Evolutionary conservation across 2,329 filamentous ascomycete genomes (phyloP), one percentile per base, ranked within the genome.

Genomic region (Aspergillus sp.): DNA sequence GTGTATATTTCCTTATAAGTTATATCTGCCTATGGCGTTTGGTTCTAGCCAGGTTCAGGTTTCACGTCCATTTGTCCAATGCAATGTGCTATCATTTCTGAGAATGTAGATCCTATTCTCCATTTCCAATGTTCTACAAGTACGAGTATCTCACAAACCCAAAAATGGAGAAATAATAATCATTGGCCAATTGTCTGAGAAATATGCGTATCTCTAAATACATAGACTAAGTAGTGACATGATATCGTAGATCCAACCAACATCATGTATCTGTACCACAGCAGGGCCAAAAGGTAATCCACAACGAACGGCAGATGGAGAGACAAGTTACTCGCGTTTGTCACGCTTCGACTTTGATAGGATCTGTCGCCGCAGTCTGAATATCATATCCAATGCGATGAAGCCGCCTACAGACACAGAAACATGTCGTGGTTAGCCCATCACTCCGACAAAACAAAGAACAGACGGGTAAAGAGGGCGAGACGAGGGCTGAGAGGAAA

Each of bases 321-420:
- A 10, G 20, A 9, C 18, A 5, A 47, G 7, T 18, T 53, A 42
- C 36, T 42, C 36, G 14, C 36, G 14, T n/a, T 65, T 74, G 47
- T 74, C 73, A 14, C 57, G 65, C 57, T 75, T 75, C 20, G 56
- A 54, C 57, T 74, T 75, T 6, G 58, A 62, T 26, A 70, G 49
- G 4, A 75, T 61, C 57, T 55, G 65, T 6, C 55, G 51, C 31
- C 64, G 69, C 58, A 79, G 65, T 45, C 76, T 67, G 53, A 67
- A 60, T 49, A 73, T 67, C 69, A 76, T 77, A 60, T 79, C 77
- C 57, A 78, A 54, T 9, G 70, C 71, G 68, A 78, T 75, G 7
- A 73, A 60, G 3, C 66, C 74, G 29, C 77, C 77, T 79, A 49
- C 11, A 42, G 6, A 36, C 14, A 39, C 16, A 42, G 26, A 5